Evolutionary conservation across 108 stramenopile genomes (phyloP).

Genomic region (Asterionellopsis glacialis): DNA sequence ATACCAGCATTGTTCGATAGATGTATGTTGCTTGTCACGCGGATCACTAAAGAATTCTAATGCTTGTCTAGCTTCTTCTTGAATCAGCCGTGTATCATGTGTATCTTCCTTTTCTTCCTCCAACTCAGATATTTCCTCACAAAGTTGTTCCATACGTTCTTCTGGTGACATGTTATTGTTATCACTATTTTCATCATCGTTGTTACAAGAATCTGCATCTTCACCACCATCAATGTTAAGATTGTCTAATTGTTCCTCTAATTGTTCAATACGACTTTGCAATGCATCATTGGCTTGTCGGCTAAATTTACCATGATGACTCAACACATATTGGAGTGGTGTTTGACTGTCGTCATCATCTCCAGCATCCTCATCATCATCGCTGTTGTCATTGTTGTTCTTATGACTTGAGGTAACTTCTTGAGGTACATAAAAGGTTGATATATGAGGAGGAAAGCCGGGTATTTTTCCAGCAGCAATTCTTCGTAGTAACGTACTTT

Average conservation of each 20-base stretch:
- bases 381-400: neutral
- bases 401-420: slow-evolving; percentile 31
- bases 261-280: slow-evolving; percentile 19
- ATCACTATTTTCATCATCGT: slow-evolving; percentile 21
- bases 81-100: neutral
- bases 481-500: slow-evolving; percentile 59
- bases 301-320: slow-evolving; percentile 22
- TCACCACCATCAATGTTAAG: slow-evolving; percentile 41
- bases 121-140: slow-evolving; percentile 58
- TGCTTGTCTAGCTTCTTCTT: slow-evolving; percentile 24
- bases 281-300: slow-evolving; percentile 17
- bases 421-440: slow-evolving; percentile 61
- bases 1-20: slow-evolving; percentile 14
- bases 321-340: slow-evolving; percentile 36
- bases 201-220: slow-evolving; percentile 23
- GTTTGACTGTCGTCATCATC: slow-evolving; percentile 12
- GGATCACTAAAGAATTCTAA: slow-evolving; percentile 43
- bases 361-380: no score
- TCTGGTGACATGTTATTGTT: neutral
- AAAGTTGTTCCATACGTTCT: slow-evolving; percentile 55
- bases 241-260: slow-evolving; percentile 33
- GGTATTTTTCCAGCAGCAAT: slow-evolving; percentile 67
- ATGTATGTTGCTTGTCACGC: neutral
- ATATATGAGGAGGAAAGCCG: slow-evolving; percentile 65
- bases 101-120: slow-evolving; percentile 43